Evolutionary conservation across 2,329 filamentous ascomycete genomes (phyloP), one percentile per base, ranked within the genome.

Genomic region (Beauveria caledonica): DNA sequence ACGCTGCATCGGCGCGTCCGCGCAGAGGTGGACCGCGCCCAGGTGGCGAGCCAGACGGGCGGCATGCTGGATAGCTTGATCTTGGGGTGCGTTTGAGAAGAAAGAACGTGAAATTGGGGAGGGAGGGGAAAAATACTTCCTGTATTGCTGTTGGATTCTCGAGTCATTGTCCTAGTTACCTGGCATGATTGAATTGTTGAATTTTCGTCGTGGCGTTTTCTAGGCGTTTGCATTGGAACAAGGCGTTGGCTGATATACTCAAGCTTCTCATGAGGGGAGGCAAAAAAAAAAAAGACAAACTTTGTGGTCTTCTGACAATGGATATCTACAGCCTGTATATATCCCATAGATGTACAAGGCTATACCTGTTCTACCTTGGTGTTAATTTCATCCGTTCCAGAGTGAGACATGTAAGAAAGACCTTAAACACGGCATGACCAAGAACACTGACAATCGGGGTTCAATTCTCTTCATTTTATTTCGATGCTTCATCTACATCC

Each of bases 1-100:
- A 79, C 79, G 53, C 77, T 97, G 64, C 85, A 88, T 70, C 77
- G 81, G 50, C 80, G 86, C 44, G 93, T 97, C 21, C 82, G 84
- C 63, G 77, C 83, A 45, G 90, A 94, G 72, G 88, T 92, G 11
- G 90, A 95, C 73, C 86, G 88, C 68, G 90, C 91, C 23, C 89
- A 96, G 74, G 81, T 89, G 69, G 92, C 93, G 2, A 87, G 85
- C 66, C 86, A 89, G 74, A 92, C 90, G 11, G 83, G 83, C 65
- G 94, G 93, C 2, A 97, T 97, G 92, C 75, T 97, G 64, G 90
- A 93, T 67, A 88, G 76, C 53, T 64, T 85, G 64, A 84, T 52
- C 11, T 11, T 57, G 21, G 46, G 54, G 4, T 61, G 51, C 36
- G 27, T 50, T n/a, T 56, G 17, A 13, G 29, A 36, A 23, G 46